Conservation (phyloP, 2,329 filamentous ascomycete genomes). For the Colletotrichum horii region DNA sequence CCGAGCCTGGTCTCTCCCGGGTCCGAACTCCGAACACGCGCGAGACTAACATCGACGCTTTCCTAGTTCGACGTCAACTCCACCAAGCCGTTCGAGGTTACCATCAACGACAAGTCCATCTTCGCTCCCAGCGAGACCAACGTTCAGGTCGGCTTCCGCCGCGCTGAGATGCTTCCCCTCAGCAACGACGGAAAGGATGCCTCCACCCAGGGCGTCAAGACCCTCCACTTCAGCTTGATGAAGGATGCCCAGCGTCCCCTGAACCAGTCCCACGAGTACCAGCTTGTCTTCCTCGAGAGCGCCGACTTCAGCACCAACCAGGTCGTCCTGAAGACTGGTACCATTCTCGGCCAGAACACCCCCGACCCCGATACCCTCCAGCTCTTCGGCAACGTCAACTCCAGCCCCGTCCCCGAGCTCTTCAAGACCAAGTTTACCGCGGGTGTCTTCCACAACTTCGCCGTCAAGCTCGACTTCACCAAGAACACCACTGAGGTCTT, state of each 20-base stretch:
- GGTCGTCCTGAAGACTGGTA: conserved; percentile 60
- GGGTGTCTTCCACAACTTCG: conserved; percentile 67
- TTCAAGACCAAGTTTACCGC: conserved; percentile 56
- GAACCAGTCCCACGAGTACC: conserved; percentile 67
- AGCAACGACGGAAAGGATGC: conserved; percentile 55
- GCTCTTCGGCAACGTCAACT: conserved; percentile 53
- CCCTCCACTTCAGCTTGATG: conserved; percentile 64
- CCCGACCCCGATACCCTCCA: conserved; percentile 46
- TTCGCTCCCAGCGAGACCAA: conserved; percentile 56
- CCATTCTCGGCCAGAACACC: conserved; percentile 46
- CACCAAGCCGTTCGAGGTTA: conserved; percentile 54
- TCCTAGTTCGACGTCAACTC: conserved; percentile 47
- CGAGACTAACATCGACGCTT: neutral
- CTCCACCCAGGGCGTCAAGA: conserved; percentile 61
- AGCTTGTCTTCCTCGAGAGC: conserved; percentile 57
- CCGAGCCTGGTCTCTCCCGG: neutral
- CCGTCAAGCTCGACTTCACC: conserved; percentile 60
- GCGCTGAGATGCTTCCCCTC: conserved; percentile 59
- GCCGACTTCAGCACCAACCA: conserved; percentile 54
- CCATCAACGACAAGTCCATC: conserved; percentile 63
- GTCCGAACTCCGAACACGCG: conserved; percentile 1
- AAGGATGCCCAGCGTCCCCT: conserved; percentile 56
- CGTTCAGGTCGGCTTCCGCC: conserved; percentile 63
- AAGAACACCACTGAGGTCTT: conserved; percentile 60
- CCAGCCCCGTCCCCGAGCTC: conserved; percentile 49